These are phyloP conservation scores for Xylaria longipes DNA, from an alignment of 495 filamentous ascomycete genomes.

Conservation along the genomic window DNA sequence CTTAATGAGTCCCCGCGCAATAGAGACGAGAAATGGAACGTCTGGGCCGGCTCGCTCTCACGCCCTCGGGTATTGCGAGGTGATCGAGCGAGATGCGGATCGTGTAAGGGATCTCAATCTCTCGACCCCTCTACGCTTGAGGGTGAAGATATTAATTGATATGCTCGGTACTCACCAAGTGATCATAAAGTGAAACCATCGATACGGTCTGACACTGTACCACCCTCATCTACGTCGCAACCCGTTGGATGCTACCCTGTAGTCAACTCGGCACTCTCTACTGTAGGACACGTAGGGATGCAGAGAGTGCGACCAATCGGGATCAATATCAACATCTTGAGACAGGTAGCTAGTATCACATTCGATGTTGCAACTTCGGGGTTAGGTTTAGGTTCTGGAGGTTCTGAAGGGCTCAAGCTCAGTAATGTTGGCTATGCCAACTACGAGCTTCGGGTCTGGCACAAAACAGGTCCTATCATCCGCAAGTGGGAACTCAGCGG, in stretches of 20 bases:
- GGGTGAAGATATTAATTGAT: conserved; percentile 19
- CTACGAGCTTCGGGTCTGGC: conserved; percentile 55
- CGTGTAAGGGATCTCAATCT: conserved; percentile 33
- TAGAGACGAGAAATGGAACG: conserved; percentile 51
- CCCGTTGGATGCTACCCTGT: conserved; percentile 45
- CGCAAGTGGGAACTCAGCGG: conserved; percentile 26
- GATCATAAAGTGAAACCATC: conserved; percentile 52
- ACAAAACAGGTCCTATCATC: conserved; percentile 37
- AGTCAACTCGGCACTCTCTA: conserved; percentile 44
- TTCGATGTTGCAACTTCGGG: conserved; percentile 25
- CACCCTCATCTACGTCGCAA: conserved; percentile 38
- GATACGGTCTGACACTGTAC: conserved; percentile 46
- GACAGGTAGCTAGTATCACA: conserved; percentile 31
- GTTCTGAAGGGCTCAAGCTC: conserved; percentile 43
- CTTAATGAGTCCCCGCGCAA: not conserved
- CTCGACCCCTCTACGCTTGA: not conserved
- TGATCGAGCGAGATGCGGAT: conserved; percentile 49
- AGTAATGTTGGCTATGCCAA: conserved; percentile 58
- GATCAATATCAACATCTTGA: conserved; percentile 49
- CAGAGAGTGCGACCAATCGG: conserved; percentile 48
- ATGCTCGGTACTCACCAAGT: conserved; percentile 35
- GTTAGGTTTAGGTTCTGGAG: conserved; percentile 2
- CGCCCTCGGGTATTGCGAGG: conserved; percentile 49
- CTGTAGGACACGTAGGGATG: conserved; percentile 41
- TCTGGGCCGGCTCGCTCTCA: conserved; percentile 56